phyloP scores from a whole-genome alignment of 2,329 filamentous ascomycete genomes.

The Fusarium neocosmosporiellum region DNA sequence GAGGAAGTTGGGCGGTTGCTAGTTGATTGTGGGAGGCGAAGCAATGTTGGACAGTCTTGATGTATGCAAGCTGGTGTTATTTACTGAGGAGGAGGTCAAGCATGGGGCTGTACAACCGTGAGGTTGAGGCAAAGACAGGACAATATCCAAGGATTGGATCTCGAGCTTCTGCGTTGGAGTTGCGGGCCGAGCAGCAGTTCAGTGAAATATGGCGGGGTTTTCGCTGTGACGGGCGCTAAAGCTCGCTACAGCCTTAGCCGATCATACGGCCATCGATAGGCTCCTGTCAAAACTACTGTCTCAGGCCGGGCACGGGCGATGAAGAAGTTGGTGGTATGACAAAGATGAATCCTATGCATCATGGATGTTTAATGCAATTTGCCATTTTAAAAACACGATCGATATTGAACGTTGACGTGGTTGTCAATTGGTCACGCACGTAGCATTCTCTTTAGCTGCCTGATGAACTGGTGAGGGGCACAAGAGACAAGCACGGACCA shows the following conservation, averaged over 20 bases:
- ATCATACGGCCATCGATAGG: neutral
- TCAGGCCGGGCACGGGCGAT: neutral
- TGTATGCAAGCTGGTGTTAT: neutral
- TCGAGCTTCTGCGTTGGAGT: slow-evolving; percentile 10
- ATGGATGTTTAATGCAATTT: neutral
- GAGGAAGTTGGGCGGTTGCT: neutral
- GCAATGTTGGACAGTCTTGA: neutral
- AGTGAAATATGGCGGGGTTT: slow-evolving; percentile 23
- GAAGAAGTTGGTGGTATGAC: neutral
- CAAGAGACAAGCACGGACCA: slow-evolving; percentile 21
- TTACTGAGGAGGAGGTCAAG: neutral
- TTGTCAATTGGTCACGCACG: neutral
- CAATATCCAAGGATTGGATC: neutral
- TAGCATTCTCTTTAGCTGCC: neutral
- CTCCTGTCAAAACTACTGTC: neutral
- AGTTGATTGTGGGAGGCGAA: neutral
- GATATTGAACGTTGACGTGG: neutral
- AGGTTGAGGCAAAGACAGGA: neutral
- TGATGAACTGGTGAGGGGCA: slow-evolving; percentile 33
- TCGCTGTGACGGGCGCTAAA: slow-evolving; percentile 13
- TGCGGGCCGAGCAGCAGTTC: neutral
- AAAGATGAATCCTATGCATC: neutral
- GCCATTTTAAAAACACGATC: neutral
- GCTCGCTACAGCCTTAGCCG: slow-evolving; percentile 4
- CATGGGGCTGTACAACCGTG: neutral